Percentiles rank a stretch among this genome's conserved stretches.
Conservation (phyloP, 2,329 filamentous ascomycete species). For the Exophiala spinifera region DNA sequence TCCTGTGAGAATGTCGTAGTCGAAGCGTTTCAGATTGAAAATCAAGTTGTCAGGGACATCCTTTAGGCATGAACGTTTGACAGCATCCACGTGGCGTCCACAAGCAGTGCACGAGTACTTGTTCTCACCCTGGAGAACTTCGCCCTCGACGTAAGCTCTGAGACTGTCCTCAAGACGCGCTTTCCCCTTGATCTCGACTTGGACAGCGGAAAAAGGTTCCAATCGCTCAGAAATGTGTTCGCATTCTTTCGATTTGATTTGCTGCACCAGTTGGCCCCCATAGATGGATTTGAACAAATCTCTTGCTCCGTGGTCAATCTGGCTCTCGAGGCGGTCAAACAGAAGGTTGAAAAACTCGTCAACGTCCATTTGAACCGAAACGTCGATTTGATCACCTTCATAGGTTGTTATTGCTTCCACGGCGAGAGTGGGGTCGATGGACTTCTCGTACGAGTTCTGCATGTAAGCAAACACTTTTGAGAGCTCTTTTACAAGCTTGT, state of each 20-base stretch:
- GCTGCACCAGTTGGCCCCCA: conserved; percentile 85
- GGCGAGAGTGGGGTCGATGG: conserved; percentile 68
- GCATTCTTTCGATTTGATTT: conserved; percentile 93
- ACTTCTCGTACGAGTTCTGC: conserved; percentile 75
- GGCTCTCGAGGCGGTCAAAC: conserved; percentile 85
- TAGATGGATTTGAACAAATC: conserved; percentile 77
- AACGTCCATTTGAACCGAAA: conserved; percentile 92
- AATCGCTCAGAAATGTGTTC: conserved; percentile 85
- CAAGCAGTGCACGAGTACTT: conserved; percentile 97
- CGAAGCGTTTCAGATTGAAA: conserved; percentile 74
- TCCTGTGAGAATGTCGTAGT: conserved; percentile 59
- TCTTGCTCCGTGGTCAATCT: conserved; percentile 70
- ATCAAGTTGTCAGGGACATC: conserved; percentile 91
- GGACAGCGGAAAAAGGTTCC: conserved; percentile 90
- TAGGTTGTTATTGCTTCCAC: conserved; percentile 77
- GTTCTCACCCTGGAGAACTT: conserved; percentile 96
- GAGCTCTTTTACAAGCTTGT: conserved; percentile 71
- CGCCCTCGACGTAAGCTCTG: conserved; percentile 91
- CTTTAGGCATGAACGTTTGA: conserved; percentile 88
- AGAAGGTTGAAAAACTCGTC: conserved; percentile 96
- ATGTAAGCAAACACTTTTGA: conserved; percentile 79
- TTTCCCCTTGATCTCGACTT: conserved; percentile 95
- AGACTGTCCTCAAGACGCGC: conserved; percentile 78
- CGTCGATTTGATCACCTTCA: conserved; percentile 78
- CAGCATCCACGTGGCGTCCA: conserved; percentile 83